Evolutionary conservation across 176 grass and related monocot genomes (phyloP).

Genomic region (Musa schizocarpa): DNA sequence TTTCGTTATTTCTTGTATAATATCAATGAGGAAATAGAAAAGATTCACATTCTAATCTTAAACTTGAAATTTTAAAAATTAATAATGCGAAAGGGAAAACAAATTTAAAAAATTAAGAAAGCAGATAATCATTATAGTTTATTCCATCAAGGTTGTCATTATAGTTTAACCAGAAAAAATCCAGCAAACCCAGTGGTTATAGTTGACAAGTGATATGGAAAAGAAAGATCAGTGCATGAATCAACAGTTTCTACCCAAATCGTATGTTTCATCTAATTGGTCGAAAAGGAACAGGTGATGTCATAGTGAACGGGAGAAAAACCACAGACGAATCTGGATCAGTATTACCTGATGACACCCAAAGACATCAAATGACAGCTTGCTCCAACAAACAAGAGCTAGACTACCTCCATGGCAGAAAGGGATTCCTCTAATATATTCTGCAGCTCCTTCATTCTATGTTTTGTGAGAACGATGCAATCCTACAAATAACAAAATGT

Average conservation of each 20-base stretch:
- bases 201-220: background rate
- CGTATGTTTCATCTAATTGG: background rate
- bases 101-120: background rate
- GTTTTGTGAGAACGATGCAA: constrained; percentile 27
- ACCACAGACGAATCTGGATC: background rate
- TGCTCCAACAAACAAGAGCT: constrained; percentile 1
- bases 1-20: background rate
- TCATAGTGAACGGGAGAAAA: background rate
- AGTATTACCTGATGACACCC: background rate
- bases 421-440: constrained; percentile 45
- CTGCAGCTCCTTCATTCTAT: constrained; percentile 38
- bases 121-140: background rate
- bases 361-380: background rate
- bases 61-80: too few relatives aligned
- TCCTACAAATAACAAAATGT: background rate
- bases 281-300: background rate
- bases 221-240: background rate
- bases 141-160: background rate
- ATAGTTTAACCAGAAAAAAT: background rate
- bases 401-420: constrained; percentile 57
- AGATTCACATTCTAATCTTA: background rate
- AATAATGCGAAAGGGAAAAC: too few relatives aligned
- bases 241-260: background rate
- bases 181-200: background rate
- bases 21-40: background rate